Conservation (phyloP, 768 basidiomycete genomes). For the Infundibulicybe gibba region DNA sequence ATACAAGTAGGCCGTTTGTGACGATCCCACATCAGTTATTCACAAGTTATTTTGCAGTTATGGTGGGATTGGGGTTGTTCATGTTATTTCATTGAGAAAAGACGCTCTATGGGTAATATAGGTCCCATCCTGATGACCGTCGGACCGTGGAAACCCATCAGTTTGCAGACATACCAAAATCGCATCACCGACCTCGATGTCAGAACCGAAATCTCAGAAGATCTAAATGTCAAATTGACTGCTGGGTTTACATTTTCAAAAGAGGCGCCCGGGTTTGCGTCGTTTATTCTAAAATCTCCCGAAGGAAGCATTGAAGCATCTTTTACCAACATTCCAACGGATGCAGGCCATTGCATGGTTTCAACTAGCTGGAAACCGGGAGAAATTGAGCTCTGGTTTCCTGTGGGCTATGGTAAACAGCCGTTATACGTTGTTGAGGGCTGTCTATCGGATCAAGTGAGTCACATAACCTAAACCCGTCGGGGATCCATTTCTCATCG, state of each 20-base stretch:
- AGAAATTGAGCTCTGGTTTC: slow-evolving; percentile 80
- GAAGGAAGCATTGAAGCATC: slow-evolving; percentile 44
- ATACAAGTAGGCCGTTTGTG: slow-evolving; percentile 60
- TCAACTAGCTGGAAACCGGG: slow-evolving; percentile 50
- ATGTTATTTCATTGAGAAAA: background rate
- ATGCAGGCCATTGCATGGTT: slow-evolving; percentile 30
- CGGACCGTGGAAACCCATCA: slow-evolving; percentile 86
- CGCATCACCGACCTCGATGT: slow-evolving; percentile 67
- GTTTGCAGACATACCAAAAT: slow-evolving; percentile 61
- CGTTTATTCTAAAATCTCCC: slow-evolving; percentile 45
- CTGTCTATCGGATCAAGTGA: slow-evolving; percentile 50
- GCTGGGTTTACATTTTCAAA: slow-evolving; percentile 41
- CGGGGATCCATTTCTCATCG: background rate
- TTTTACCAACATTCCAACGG: slow-evolving; percentile 29
- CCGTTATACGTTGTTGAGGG: slow-evolving; percentile 68
- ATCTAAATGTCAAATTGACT: slow-evolving; percentile 47
- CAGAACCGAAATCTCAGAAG: slow-evolving; percentile 52
- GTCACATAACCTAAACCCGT: slow-evolving; percentile 8
- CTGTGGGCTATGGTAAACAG: slow-evolving; percentile 79
- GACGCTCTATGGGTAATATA: slow-evolving; percentile 17
- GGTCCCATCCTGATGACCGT: slow-evolving; percentile 83
- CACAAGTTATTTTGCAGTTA: slow-evolving; percentile 43
- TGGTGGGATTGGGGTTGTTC: slow-evolving; percentile 85
- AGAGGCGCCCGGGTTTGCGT: slow-evolving; percentile 31
- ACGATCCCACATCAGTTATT: background rate